Percentiles rank a stretch among this genome's conserved stretches.
Evolutionary conservation across 306 rosid species (phyloP).

Genomic region (Vigna trinervia): DNA sequence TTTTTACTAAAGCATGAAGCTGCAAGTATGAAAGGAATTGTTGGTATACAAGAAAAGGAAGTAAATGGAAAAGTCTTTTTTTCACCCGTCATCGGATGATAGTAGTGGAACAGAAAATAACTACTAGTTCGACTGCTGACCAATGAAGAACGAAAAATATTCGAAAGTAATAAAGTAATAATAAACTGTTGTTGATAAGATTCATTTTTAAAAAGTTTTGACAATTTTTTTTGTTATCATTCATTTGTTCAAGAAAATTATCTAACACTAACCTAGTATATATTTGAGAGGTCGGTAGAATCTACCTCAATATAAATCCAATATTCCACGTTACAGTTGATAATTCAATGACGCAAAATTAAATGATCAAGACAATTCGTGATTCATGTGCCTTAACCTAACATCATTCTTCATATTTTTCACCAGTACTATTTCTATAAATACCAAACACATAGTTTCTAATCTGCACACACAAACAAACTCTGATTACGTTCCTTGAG

Average conservation of each 20-base stretch:
- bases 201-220: neutral
- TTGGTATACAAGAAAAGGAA: neutral
- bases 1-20: too few relatives aligned
- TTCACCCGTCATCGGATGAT: too few relatives aligned
- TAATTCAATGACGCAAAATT: constrained; percentile 30
- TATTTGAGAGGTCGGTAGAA: neutral
- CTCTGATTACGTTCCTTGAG: neutral
- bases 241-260: neutral
- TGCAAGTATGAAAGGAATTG: neutral
- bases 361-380: neutral
- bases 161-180: too few relatives aligned
- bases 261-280: neutral
- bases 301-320: neutral
- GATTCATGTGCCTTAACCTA: neutral
- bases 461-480: neutral
- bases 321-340: neutral
- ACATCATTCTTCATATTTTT: neutral
- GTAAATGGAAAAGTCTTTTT: too few relatives aligned
- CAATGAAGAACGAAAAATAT: neutral
- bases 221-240: neutral
- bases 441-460: constrained; percentile 1
- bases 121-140: too few relatives aligned
- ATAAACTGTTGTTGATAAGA: too few relatives aligned
- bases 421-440: constrained; percentile 17
- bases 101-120: too few relatives aligned